Conservation (phyloP, 305 asterid genomes). For the Fraxinus velutina region DNA sequence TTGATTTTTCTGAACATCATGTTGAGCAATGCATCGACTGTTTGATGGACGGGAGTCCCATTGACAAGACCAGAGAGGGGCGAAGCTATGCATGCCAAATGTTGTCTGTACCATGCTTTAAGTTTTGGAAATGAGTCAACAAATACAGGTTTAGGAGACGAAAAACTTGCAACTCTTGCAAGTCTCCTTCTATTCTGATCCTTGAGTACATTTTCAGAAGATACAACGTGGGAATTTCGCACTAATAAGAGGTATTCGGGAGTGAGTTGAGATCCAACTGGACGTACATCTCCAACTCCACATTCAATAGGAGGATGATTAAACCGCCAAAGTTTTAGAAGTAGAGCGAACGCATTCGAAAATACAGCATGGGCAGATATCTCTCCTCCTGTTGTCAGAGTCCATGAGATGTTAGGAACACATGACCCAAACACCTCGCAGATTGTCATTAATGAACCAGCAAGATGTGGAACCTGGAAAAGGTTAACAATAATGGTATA, state of each 20-base stretch:
- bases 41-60: slow-evolving; percentile 77
- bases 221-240: slow-evolving; percentile 68
- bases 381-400: slow-evolving; percentile 69
- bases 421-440: slow-evolving; percentile 93
- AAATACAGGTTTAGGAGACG: slow-evolving; percentile 70
- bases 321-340: slow-evolving; percentile 84
- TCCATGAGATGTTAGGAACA: slow-evolving; percentile 68
- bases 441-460: slow-evolving; percentile 81
- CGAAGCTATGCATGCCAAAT: slow-evolving; percentile 87
- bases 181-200: slow-evolving; percentile 81
- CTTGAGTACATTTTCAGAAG: slow-evolving; percentile 52
- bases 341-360: slow-evolving; percentile 94
- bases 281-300: slow-evolving; percentile 91
- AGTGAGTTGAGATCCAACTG: slow-evolving; percentile 86
- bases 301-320: slow-evolving; percentile 91
- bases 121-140: slow-evolving; percentile 97
- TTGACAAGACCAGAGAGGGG: slow-evolving; percentile 82
- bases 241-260: slow-evolving; percentile 84
- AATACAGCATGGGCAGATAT: slow-evolving; percentile 82
- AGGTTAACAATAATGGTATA: neutral
- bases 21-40: slow-evolving; percentile 71
- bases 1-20: slow-evolving; percentile 84
- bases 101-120: slow-evolving; percentile 95
- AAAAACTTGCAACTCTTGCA: slow-evolving; percentile 64
- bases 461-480: slow-evolving; percentile 93